Base-by-base conservation (phyloP, 2,329 filamentous ascomycete genomes). In the Lachnellula arida region DNA sequence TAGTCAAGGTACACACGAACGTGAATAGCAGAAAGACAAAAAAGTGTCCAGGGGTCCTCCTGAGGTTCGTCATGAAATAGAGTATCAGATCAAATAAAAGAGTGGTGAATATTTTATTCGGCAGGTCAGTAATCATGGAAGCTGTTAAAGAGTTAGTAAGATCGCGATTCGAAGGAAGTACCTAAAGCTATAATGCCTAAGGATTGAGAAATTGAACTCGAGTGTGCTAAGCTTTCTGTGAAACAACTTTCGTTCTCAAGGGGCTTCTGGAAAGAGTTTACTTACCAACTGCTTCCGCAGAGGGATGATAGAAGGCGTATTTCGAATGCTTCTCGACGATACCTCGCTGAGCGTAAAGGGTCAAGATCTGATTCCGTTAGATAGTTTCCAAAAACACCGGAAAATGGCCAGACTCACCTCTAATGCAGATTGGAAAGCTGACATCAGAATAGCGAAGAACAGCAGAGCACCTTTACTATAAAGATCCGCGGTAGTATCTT, bases 291-390 rank as follows among this genome's bases (percentile, higher is more conserved):
- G 91, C 90, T 78, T 97, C 91, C 9, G 91, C 88, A 12, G 88
- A 92, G 0, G 93, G 91, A 66, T 96, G 92, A 65, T 96, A 96
- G 14, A 97, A 78, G 19, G 91, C 91, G 69, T 96, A 97, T 59
- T 88, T 84, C 54, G 81, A 76, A 65, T 97, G 93, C 70, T 96
- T 96, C 69, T 96, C 91, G 59, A 96, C 89, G 65, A 96, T 95
- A 0, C 88, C 87, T 40, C 92, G 87, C 81, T 96, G 91, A 3
- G 88, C 82, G 68, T 93, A 96, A 3, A 96, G 78, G 19, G 61
- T n/a, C 0, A 94, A 72, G 68, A 96, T 94, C 78, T 87, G 48
- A 1, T 14, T 8, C 53, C 8, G 46, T 34, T 11, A 14, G 39
- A 47, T 9, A 52, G 34, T 22, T 48, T 19, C 42, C n/a, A 22